Base-by-base conservation (phyloP, 805 yeast genomes). In the Cyberlindnera petersonii region DNA sequence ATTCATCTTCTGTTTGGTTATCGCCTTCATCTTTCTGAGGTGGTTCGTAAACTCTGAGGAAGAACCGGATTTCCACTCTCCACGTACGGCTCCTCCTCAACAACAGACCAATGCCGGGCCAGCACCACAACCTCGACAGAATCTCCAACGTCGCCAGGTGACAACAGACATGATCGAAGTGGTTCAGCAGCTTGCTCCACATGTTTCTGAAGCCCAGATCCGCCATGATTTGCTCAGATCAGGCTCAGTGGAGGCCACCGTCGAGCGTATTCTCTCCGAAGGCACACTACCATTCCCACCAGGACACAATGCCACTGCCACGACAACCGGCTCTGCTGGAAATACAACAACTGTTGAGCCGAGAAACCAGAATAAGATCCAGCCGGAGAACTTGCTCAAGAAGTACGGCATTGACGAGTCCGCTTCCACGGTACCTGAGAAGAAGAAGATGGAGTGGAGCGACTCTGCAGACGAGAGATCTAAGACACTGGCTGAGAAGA, bases 111-210 rank as follows among this genome's bases (percentile, higher is more conserved):
- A 26, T 6, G 30, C 14, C 19, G 19, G 10, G 5, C 30, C 26
- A 21, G 33, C 22, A 19, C 10, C 19, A 28, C n/a, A 20, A 28
- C 14, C 14, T 19, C 17, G 8, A 14, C 36, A 13, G 29, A 22
- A 28, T 23, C 17, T 9, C 30, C 9, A 13, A 13, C 33, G 26
- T 19, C 71, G 85, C 41, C 64, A 59, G 11, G 79, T 82, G 17
- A 78, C 82, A 4, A 68, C 66, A 5, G 75, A 74, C 41, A 91
- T 91, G 98, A 70, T 91, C 31, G 93, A 83, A 47, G 80, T 85
- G 0, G 96, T 91, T 2, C 84, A 79, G 50, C 78, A 87, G 29
- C 68, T 91, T 39, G 95, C 88, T 0, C 96, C 97, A 4, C 68
- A 69, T 16, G 64, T 86, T 23, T 69, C 84, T 2, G 71, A 63